A percentile compares a stretch with the other conserved stretches of the same genome.
phyloP scores from a whole-genome alignment of 23 red algal genomes.

The Gracilaria vermiculophylla region DNA sequence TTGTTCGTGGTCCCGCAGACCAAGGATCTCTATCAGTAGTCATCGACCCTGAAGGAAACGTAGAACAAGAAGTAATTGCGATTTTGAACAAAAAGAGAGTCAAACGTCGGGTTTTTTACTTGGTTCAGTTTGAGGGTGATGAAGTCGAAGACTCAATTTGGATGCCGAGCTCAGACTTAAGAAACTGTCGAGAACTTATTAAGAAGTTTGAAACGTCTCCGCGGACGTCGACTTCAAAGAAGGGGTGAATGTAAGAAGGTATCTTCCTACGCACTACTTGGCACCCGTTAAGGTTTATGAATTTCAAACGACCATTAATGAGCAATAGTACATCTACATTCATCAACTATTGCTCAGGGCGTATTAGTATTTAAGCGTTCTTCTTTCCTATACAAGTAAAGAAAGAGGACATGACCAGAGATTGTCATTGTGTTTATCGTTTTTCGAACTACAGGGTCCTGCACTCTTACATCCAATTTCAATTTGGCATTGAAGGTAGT shows the following conservation, averaged over 20 bases:
- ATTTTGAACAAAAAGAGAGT: not conserved
- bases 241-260: slow-evolving; percentile 7
- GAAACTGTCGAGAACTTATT: not conserved
- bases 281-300: no score
- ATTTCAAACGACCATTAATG: no score
- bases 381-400: no score
- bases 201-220: not conserved
- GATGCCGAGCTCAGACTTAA: not conserved
- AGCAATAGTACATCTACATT: no score
- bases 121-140: not conserved
- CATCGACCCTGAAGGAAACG: not conserved
- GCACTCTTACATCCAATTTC: no score
- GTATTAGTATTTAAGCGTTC: no score
- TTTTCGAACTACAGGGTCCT: no score
- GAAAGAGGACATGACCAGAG: no score
- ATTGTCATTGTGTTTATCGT: no score
- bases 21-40: not conserved
- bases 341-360: no score
- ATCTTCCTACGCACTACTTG: no score
- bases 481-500: no score
- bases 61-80: not conserved
- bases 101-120: not conserved
- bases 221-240: not conserved
- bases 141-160: not conserved
- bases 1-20: not conserved